Evolutionary conservation across 768 basidiomycete species (phyloP), one percentile per base, ranked within the genome.

Genomic region (Hemileccinum impolitum): DNA sequence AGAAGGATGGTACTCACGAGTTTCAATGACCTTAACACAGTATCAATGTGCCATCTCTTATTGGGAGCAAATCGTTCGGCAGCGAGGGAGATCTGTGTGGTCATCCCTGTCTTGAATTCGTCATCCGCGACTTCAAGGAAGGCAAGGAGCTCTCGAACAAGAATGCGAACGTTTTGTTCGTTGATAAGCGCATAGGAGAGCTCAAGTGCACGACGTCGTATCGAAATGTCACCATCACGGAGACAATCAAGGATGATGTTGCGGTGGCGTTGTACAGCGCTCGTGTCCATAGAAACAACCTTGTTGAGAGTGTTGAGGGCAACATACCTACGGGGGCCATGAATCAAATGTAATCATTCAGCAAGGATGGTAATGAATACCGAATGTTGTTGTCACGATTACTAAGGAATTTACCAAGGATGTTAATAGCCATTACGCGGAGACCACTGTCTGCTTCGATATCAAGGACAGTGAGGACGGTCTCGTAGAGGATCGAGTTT

Each of bases 361-460:
- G 35, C 17, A 31, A 43, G 34, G 18, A 25, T 17, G 28, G 40
- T 45, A n/a, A 48, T 41, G 67, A 77, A 41, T 64, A 95, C 94
- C 95, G 85, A 58, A 99, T 98, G 64, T 98, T 99, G 71, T 99
- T 99, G 64, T 99, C 96, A 30, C 91, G 79, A 70, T 99, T 99
- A 65, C 90, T 87, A 64, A 99, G 73, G 73, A 98, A 98, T 70
- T 97, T 98, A 47, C 96, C 96, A 30, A 99, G 79, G 49, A 98
- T 98, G 66, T 99, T 99, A 69, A 99, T 99, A 0, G 96, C 96
- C 96, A 99, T 97, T 39, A 98, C 94, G 2, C 96, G 85, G 18
- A 99, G 73, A 17, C 94, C 93, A 36, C 83, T 87, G 65, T 99
- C 96, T 11, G 96, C 94, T 61, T 99, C 94, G 53, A 98, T 98